These are phyloP conservation scores for Candida smagusa DNA, from an alignment of 1,139 yeast species.

Conservation along the genomic window DNA sequence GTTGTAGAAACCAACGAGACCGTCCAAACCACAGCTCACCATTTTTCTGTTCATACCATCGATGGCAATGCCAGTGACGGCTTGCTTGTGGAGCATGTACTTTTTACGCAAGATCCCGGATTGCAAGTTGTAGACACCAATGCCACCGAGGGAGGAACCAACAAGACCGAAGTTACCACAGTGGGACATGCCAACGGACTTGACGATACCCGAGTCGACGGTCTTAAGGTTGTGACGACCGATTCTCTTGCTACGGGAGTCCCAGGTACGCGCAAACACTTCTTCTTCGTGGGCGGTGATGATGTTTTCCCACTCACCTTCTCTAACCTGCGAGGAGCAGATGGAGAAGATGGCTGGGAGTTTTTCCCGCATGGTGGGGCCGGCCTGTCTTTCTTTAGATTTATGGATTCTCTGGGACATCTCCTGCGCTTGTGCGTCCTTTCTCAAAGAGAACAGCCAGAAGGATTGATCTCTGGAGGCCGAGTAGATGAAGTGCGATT, in stretches of 20 bases:
- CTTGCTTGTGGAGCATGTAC: conserved; percentile 65
- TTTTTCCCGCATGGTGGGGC: conserved; percentile 55
- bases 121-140: conserved; percentile 86
- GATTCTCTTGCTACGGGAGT: conserved; percentile 73
- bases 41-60: conserved; percentile 88
- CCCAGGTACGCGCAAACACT: conserved; percentile 88
- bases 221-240: conserved; percentile 73
- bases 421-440: conserved; percentile 96
- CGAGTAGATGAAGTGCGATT: conserved; percentile 80
- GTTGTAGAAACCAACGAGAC: conserved; percentile 83
- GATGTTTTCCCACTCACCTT: conserved; percentile 93
- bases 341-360: conserved; percentile 75
- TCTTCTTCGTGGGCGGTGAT: conserved; percentile 90
- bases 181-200: conserved; percentile 74
- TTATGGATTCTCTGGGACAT: conserved; percentile 75
- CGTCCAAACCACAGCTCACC: conserved; percentile 88
- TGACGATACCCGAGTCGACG: conserved; percentile 78
- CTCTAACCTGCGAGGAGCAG: conserved; percentile 73
- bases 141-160: conserved; percentile 90
- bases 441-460: conserved; percentile 89
- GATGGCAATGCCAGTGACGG: conserved; percentile 85
- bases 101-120: conserved; percentile 76
- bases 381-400: conserved; percentile 53
- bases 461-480: conserved; percentile 84
- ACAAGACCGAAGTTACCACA: conserved; percentile 95